Conservation (phyloP, 179 eudicot species). For the Spinacia oleracea region DNA sequence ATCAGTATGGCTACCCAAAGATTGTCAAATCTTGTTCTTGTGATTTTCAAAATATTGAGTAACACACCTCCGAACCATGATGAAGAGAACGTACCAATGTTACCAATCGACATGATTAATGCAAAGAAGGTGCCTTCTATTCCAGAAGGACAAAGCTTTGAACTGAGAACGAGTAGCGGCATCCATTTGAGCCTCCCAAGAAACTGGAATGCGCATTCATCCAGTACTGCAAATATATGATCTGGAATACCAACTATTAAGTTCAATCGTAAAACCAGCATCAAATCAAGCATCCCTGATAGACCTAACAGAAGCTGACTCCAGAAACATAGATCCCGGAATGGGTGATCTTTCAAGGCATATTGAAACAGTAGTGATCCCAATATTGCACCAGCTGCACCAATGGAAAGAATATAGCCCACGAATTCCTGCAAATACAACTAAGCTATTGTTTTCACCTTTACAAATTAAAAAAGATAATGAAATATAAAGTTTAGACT, state of each 20-base stretch:
- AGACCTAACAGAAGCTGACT: slow-evolving; percentile 64
- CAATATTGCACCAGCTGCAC: slow-evolving; percentile 75
- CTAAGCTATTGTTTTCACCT: background rate
- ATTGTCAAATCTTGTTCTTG: slow-evolving; percentile 62
- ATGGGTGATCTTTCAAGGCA: slow-evolving; percentile 60
- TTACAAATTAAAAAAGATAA: background rate
- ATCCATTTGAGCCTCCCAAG: slow-evolving; percentile 78
- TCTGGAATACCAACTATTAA: slow-evolving; percentile 72
- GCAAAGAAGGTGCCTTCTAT: slow-evolving; percentile 97
- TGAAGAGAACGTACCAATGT: slow-evolving; percentile 60
- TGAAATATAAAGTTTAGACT: background rate
- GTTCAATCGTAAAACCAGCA: slow-evolving; percentile 64
- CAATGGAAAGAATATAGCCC: slow-evolving; percentile 72
- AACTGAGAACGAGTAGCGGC: slow-evolving; percentile 88
- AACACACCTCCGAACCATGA: slow-evolving; percentile 87
- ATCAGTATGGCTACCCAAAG: slow-evolving; percentile 82
- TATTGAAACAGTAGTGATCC: slow-evolving; percentile 76
- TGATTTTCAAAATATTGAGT: slow-evolving; percentile 62
- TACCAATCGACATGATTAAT: slow-evolving; percentile 86
- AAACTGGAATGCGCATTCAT: slow-evolving; percentile 63
- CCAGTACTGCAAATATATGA: slow-evolving; percentile 64
- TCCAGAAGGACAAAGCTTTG: slow-evolving; percentile 87
- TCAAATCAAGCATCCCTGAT: slow-evolving; percentile 82
- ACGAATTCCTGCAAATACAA: slow-evolving; percentile 60
- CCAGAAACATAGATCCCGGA: slow-evolving; percentile 79